Evolutionary conservation across 805 yeast genomes (phyloP).

Genomic region (Limtongia smithiae): DNA sequence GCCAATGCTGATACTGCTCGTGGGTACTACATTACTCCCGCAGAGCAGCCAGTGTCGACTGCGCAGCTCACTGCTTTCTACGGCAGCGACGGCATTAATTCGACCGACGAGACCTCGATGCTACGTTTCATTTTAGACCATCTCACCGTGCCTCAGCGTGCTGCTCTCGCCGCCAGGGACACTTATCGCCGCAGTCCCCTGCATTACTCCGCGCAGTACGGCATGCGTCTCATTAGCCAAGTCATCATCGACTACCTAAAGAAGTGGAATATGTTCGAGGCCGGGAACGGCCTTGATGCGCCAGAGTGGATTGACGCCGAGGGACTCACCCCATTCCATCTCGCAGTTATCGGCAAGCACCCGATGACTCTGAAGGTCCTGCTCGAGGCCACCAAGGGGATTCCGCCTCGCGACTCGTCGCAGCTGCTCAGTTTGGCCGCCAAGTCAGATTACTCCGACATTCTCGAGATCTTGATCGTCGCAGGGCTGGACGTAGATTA

Average conservation of each 20-base stretch:
- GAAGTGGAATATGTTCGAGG: conserved; percentile 48
- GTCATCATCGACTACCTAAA: conserved; percentile 54
- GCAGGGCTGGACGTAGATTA: conserved; percentile 64
- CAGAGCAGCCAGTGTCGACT: conserved; percentile 52
- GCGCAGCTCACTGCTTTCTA: conserved; percentile 50
- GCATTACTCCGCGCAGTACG: conserved; percentile 87
- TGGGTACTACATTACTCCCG: conserved; percentile 40
- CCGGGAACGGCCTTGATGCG: conserved; percentile 28
- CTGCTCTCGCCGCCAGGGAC: conserved; percentile 63
- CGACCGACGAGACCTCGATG: conserved; percentile 57
- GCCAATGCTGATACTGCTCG: conserved; percentile 12
- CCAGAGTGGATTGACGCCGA: conserved; percentile 57
- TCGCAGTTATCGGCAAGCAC: conserved; percentile 79
- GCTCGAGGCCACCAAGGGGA: conserved; percentile 42
- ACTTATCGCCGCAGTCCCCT: conserved; percentile 78
- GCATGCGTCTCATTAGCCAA: conserved; percentile 60
- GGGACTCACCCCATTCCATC: conserved; percentile 72
- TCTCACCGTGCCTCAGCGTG: conserved; percentile 52
- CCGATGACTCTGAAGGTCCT: conserved; percentile 67
- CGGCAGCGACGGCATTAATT: conserved; percentile 61
- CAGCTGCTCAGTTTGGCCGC: conserved; percentile 67
- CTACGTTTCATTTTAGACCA: conserved; percentile 56
- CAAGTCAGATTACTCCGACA: conserved; percentile 56
- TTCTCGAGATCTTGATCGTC: conserved; percentile 52
- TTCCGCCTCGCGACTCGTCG: conserved; percentile 53